Evolutionary conservation across 129 eudicot species (phyloP), one percentile per base, ranked within the genome.

Genomic region (Rutidosis leptorrhynchoides): DNA sequence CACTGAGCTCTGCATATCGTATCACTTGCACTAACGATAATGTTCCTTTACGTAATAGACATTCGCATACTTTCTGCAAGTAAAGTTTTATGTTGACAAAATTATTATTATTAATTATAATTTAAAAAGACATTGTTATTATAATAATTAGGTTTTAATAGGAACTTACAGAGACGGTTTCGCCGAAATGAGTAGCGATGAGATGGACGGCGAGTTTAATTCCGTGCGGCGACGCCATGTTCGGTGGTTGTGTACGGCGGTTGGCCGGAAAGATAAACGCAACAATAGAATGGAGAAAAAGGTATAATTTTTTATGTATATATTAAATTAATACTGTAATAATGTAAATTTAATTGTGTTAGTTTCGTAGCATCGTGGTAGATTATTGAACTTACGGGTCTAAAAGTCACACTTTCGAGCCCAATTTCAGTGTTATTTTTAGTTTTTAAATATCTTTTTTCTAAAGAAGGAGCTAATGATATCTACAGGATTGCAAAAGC

Each of bases 11-110:
- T 0, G 96, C 86, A 85, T 19, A 82, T 5, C 72, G 71, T 40
- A 79, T 56, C 30, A 93, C 81, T 24, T 73, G 76, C 6, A 54
- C 65, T 19, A 78, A 80, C 10, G 92, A 58, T 69, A 83, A 61
- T 53, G 86, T 78, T 76, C 98, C 98, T 82, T 83, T 77, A 24
- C 90, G 81, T 10, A 93, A 78, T 23, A 93, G 81, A 77, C 96
- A 88, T 35, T 88, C 96, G 60, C 89, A 86, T 27, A 93, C 98
- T 86, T 88, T 85, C 98, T 93, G 92, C 53, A 76, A 26, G 40
- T 53, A 4, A 4, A 48, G 1, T n/a, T n/a, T 17, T 46, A 0
- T 46, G 7, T 3, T 16, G 6, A 45, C 19, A 43, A 42, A 5
- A 74, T 11, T n/a, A 4, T 30, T 40, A 66, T 23, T 14, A 59